These are phyloP conservation scores for Sugiyamaella chiloensis DNA, from an alignment of 805 yeast genomes.

Conservation along the genomic window DNA sequence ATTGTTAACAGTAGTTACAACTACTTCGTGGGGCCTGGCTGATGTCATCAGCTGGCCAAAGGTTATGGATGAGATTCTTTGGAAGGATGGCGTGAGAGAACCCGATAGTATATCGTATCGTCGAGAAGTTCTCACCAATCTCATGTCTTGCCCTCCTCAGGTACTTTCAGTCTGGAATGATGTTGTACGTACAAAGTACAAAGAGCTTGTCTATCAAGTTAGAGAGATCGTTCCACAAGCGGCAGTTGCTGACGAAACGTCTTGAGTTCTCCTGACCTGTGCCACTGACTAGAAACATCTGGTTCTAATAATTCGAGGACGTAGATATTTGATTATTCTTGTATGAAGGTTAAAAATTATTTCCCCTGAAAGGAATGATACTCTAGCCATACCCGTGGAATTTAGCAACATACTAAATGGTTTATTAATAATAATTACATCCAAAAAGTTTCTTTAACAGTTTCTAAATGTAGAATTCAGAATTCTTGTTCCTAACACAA, in stretches of 20 bases:
- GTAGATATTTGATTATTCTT: too few species aligned
- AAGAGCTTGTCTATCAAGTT: constrained; percentile 18
- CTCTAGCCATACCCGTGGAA: too few species aligned
- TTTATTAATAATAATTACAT: too few species aligned
- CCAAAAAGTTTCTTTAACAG: too few species aligned
- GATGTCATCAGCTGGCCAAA: constrained; percentile 33
- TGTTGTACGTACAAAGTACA: constrained; percentile 15
- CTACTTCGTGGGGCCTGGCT: constrained; percentile 24
- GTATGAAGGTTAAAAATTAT: too few species aligned
- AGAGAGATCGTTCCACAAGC: constrained; percentile 15
- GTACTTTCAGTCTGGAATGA: constrained; percentile 19
- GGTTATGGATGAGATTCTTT: constrained; percentile 30
- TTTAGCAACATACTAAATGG: too few species aligned
- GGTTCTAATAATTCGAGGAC: too few species aligned
- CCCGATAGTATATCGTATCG: constrained; percentile 16
- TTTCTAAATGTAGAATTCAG: too few species aligned
- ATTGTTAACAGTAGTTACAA: constrained; percentile 26
- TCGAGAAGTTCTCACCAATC: constrained; percentile 19
- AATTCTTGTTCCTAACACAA: too few species aligned
- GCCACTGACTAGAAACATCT: too few species aligned
- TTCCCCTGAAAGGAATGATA: too few species aligned
- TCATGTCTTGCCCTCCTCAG: constrained; percentile 12
- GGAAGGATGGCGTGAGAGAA: constrained; percentile 22
- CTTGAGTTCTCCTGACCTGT: background rate
- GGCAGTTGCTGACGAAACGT: constrained; percentile 23